phyloP scores from a whole-genome alignment of 495 filamentous ascomycete genomes.

The Penicillium daleae region DNA sequence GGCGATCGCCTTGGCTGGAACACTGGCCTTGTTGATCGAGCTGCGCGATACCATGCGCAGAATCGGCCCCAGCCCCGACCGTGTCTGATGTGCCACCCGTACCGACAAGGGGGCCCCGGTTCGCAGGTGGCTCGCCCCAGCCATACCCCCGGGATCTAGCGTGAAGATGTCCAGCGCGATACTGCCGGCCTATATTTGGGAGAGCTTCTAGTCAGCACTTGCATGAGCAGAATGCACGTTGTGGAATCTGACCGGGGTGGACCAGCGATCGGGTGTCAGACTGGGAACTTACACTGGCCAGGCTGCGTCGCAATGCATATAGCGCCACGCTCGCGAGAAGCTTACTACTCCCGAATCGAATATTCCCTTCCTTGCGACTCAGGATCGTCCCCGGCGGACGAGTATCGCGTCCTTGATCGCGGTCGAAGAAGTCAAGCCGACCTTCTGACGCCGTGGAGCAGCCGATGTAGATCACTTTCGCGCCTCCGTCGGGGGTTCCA shows the following conservation, averaged over 20 bases:
- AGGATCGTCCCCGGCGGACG: conserved; percentile 31
- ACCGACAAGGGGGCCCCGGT: conserved; percentile 38
- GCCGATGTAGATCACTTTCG: conserved; percentile 47
- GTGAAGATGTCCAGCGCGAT: conserved; percentile 48
- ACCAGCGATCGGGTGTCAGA: conserved; percentile 8
- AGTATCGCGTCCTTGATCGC: conserved; percentile 20
- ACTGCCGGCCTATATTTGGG: conserved; percentile 33
- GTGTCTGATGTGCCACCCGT: conserved; percentile 40
- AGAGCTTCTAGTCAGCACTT: conserved; percentile 3
- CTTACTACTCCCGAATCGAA: conserved; percentile 48
- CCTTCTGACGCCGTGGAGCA: conserved; percentile 43
- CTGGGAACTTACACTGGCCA: conserved; percentile 39
- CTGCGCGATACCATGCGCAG: conserved; percentile 46
- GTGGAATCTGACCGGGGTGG: background rate
- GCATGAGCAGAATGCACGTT: too few species aligned
- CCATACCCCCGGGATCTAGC: conserved; percentile 45
- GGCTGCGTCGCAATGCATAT: conserved; percentile 47
- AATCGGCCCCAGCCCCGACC: conserved; percentile 42
- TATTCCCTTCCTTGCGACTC: conserved; percentile 38
- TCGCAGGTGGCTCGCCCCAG: conserved; percentile 34
- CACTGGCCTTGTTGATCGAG: conserved; percentile 45
- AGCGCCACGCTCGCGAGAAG: conserved; percentile 43
- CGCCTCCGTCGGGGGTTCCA: conserved; percentile 38
- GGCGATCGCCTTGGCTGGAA: conserved; percentile 46
- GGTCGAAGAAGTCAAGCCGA: conserved; percentile 43